These are phyloP conservation scores for Craspedostauros australis DNA, from an alignment of 108 stramenopile species.

Conservation along the genomic window DNA sequence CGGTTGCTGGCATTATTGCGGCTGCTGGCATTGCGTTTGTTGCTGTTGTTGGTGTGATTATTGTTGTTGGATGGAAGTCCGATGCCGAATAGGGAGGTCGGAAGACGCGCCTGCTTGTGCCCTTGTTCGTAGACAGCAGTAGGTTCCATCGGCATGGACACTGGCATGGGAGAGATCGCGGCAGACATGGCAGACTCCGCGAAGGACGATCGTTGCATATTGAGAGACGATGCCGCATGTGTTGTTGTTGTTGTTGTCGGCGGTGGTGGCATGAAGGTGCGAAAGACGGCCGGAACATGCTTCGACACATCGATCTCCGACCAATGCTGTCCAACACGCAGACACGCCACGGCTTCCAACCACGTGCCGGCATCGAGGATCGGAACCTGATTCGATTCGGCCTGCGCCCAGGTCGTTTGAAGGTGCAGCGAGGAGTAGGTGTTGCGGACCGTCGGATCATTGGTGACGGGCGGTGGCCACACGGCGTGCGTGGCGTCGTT, in stretches of 20 bases:
- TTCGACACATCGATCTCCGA: constrained; percentile 28
- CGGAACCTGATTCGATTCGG: background rate
- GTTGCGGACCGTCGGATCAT: background rate
- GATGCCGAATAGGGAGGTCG: background rate
- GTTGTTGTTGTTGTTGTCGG: background rate
- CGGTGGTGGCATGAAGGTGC: background rate
- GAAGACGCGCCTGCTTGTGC: constrained; percentile 7
- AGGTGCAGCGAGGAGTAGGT: background rate
- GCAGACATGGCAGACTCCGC: background rate
- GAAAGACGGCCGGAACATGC: constrained; percentile 15
- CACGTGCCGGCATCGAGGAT: constrained; percentile 3
- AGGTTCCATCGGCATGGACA: constrained; percentile 1
- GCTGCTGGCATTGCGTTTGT: background rate
- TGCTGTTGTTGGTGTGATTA: background rate
- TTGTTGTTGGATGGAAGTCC: background rate
- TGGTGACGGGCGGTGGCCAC: background rate
- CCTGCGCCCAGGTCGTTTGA: too few relatives aligned
- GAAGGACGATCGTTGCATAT: background rate
- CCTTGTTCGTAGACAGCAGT: too few relatives aligned
- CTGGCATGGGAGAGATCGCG: background rate
- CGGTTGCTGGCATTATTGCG: background rate
- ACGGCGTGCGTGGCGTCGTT: background rate
- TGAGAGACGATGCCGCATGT: constrained; percentile 1
- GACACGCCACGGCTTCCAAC: constrained; percentile 8
- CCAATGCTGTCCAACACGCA: constrained; percentile 30